Evolutionary conservation across 2,329 filamentous ascomycete species (phyloP).

Genomic region (Colletotrichum sp.): DNA sequence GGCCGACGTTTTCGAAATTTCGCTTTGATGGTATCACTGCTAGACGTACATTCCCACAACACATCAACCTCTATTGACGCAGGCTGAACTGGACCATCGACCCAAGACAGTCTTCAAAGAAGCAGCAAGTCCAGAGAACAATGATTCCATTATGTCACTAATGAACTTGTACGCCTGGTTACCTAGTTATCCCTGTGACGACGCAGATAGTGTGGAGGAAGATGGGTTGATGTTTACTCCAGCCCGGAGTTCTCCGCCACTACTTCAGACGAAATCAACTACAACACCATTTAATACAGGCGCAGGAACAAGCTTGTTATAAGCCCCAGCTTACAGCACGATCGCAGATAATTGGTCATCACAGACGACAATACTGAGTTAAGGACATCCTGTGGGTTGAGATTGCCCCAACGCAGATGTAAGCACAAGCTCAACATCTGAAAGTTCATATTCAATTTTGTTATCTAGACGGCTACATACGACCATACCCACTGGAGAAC

Average conservation of each 20-base stretch:
- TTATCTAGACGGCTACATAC: fast-evolving
- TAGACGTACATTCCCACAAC: neutral
- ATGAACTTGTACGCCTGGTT: neutral
- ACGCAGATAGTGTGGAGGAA: neutral
- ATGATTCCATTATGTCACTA: neutral
- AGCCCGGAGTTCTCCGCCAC: neutral
- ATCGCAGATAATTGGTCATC: neutral
- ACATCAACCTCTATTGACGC: neutral
- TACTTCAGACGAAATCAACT: neutral
- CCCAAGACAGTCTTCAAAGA: neutral
- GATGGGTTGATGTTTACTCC: neutral
- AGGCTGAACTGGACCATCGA: neutral
- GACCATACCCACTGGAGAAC: neutral
- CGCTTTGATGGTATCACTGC: neutral
- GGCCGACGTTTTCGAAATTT: neutral
- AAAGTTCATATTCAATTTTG: neutral
- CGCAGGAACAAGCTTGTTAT: neutral
- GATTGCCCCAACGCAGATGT: neutral
- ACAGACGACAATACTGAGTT: neutral
- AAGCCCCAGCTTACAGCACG: neutral
- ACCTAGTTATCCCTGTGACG: neutral
- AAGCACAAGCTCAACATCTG: neutral
- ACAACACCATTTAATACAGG: neutral
- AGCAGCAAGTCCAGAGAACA: neutral
- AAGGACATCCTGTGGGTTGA: neutral